Conservation (phyloP, 192 early-diverging fungal species). For the Rhizophagus sp. region DNA sequence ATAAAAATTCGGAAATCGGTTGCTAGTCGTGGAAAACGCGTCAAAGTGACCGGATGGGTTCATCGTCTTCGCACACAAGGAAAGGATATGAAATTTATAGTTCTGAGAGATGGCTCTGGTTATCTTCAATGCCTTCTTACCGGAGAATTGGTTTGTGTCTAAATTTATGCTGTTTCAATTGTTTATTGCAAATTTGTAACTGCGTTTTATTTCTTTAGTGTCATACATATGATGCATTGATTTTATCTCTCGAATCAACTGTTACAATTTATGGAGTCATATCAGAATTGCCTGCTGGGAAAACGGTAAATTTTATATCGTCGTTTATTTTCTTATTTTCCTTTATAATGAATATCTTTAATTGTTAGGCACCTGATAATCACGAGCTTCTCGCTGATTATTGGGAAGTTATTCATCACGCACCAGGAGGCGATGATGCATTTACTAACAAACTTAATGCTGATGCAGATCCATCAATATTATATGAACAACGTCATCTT, state of each 20-base stretch:
- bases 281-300: slow-evolving; percentile 86
- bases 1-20: slow-evolving; percentile 76
- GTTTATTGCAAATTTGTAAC: not conserved
- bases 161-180: not conserved
- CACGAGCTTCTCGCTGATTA: slow-evolving; percentile 95
- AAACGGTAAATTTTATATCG: slow-evolving; percentile 60
- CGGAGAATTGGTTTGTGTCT: slow-evolving; percentile 68
- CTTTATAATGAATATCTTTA: not conserved
- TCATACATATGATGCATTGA: slow-evolving; percentile 91
- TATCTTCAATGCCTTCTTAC: slow-evolving; percentile 92
- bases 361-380: slow-evolving; percentile 87
- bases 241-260: slow-evolving; percentile 92
- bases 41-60: slow-evolving; percentile 94
- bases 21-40: slow-evolving; percentile 70
- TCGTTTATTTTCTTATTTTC: not conserved
- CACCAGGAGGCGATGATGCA: slow-evolving; percentile 93
- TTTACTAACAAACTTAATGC: slow-evolving; percentile 87
- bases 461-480: slow-evolving; percentile 84
- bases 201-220: slow-evolving; percentile 58
- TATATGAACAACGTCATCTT: slow-evolving; percentile 94
- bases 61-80: slow-evolving; percentile 94
- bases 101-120: slow-evolving; percentile 94
- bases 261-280: slow-evolving; percentile 86
- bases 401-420: slow-evolving; percentile 92
- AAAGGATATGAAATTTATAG: slow-evolving; percentile 94